A percentile compares a stretch with the other conserved stretches of the same genome.
Conservation (phyloP, 1,139 yeast species). For the Groenewaldozyma sp. region DNA sequence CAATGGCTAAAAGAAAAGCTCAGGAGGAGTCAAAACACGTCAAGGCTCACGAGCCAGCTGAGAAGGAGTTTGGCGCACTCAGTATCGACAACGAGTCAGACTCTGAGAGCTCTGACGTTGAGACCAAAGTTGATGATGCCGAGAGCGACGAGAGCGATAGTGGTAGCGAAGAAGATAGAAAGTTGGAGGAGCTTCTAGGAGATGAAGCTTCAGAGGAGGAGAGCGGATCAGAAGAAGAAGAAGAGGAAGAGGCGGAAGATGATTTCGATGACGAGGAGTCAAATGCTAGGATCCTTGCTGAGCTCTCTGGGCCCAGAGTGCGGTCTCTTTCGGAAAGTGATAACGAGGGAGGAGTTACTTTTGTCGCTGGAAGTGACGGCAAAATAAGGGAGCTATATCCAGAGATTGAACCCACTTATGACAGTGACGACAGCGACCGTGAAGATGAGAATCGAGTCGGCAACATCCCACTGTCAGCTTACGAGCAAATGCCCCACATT, state of each 20-base stretch:
- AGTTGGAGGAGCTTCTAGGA: slow-evolving; percentile 18
- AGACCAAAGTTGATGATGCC: slow-evolving; percentile 11
- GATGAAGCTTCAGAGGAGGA: slow-evolving; percentile 10
- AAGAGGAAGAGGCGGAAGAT: slow-evolving; percentile 16
- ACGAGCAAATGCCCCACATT: slow-evolving; percentile 94
- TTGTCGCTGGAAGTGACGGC: slow-evolving; percentile 58
- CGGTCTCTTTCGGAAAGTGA: slow-evolving; percentile 16
- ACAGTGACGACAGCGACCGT: slow-evolving; percentile 83
- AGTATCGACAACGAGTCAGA: not conserved
- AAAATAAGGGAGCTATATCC: slow-evolving; percentile 67
- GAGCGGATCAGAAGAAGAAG: slow-evolving; percentile 12
- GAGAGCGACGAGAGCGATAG: slow-evolving; percentile 12
- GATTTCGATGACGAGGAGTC: slow-evolving; percentile 16
- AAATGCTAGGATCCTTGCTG: slow-evolving; percentile 19
- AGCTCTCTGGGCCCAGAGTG: slow-evolving; percentile 13
- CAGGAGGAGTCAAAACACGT: no score
- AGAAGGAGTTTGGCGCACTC: not conserved
- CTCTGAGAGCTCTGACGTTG: slow-evolving; percentile 7
- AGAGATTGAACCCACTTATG: slow-evolving; percentile 87
- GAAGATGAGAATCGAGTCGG: slow-evolving; percentile 88
- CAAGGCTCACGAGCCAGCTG: slow-evolving; percentile 3
- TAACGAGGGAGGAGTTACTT: slow-evolving; percentile 21
- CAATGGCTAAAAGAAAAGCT: slow-evolving; percentile 16
- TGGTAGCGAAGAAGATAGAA: slow-evolving; percentile 17
- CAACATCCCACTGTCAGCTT: slow-evolving; percentile 82